These are phyloP conservation scores for Epichloe elymi DNA, from an alignment of 2,329 filamentous ascomycete species.

Conservation along the genomic window DNA sequence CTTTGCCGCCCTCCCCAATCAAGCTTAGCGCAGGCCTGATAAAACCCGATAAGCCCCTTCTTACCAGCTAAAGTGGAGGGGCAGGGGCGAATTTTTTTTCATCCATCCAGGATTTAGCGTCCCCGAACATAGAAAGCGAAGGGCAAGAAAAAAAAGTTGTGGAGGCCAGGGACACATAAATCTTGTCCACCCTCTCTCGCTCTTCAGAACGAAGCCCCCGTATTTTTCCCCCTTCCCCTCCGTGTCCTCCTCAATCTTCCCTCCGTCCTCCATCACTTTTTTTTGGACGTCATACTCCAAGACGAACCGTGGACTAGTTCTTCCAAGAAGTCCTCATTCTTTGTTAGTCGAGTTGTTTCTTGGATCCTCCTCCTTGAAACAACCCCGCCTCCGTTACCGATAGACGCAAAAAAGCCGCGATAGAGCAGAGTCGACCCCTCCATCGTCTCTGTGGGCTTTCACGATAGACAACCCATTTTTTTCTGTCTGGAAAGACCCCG, in stretches of 20 bases:
- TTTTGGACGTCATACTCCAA: conserved; percentile 30
- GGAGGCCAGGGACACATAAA: conserved; percentile 6
- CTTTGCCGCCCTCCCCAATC: conserved; percentile 5
- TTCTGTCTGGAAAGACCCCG: conserved; percentile 4
- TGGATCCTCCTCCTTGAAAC: conserved; percentile 21
- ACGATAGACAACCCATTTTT: conserved; percentile 4
- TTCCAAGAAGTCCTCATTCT: conserved; percentile 11
- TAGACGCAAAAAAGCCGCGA: conserved; percentile 20
- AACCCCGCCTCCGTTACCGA: conserved; percentile 19
- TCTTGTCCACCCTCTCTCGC: conserved; percentile 3
- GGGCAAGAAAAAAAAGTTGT: background rate
- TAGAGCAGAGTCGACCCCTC: conserved; percentile 32
- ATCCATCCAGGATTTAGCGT: conserved; percentile 6
- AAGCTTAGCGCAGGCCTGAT: conserved; percentile 10
- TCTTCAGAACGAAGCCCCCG: conserved; percentile 5
- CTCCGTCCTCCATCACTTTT: conserved; percentile 15
- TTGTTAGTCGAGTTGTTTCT: conserved; percentile 20
- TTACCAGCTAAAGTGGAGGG: conserved; percentile 10
- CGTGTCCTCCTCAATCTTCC: conserved; percentile 17
- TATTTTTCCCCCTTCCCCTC: conserved; percentile 3
- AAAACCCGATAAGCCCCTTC: conserved; percentile 12
- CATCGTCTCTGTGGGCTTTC: conserved; percentile 25
- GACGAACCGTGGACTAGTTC: conserved; percentile 26
- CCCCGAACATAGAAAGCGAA: background rate
- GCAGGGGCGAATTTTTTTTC: conserved; percentile 11